Base-by-base conservation (phyloP, 192 early-diverging fungal genomes). In the Dispira parvispora region DNA sequence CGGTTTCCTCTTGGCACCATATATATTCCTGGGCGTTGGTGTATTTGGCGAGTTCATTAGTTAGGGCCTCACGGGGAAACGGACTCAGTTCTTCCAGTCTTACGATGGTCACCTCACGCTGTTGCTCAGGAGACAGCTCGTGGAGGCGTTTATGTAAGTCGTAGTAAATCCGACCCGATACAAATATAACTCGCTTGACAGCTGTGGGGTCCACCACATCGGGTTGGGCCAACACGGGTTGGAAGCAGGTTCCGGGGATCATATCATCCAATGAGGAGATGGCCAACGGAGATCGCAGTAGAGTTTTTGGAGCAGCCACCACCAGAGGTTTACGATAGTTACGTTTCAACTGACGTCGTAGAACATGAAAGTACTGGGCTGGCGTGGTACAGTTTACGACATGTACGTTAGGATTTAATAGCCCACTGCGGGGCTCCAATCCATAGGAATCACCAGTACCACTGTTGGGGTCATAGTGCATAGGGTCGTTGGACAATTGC, bases 281-380 rank as follows among this genome's bases (percentile, higher is more conserved):
- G 16, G 80, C 82, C 54, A 73, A 76, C 27, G 87, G 75, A 43
- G 81, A 71, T 25, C 82, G 80, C 23, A 89, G 71, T 28, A 87
- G 69, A 12, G 79, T 82, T 73, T 90, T 90, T 43, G 87, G 85
- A 20, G 80, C 72, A 14, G 85, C 80, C 8, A 96, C 82, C 28
- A 98, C 84, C 65, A 98, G 75, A n/a, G 93, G 95, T 74, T 96
- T 93, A 64, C 95, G 85, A 77, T 86, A 98, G 68, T 84, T 77
- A 55, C 90, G 85, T 38, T 73, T 67, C 84, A 94, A 87, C 75
- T 98, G 94, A 45, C 95, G 82, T 44, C 95, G 81, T n/a, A 98
- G 73, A 45, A 91, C 74, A 70, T 98, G 95, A 80, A 96, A 98
- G 70, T 91, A 92, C 69, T 98, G 92, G 1, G 91, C 91, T 0